Base-by-base conservation (phyloP, 2,329 filamentous ascomycete genomes). In the Myriosclerotinia curreyana region DNA sequence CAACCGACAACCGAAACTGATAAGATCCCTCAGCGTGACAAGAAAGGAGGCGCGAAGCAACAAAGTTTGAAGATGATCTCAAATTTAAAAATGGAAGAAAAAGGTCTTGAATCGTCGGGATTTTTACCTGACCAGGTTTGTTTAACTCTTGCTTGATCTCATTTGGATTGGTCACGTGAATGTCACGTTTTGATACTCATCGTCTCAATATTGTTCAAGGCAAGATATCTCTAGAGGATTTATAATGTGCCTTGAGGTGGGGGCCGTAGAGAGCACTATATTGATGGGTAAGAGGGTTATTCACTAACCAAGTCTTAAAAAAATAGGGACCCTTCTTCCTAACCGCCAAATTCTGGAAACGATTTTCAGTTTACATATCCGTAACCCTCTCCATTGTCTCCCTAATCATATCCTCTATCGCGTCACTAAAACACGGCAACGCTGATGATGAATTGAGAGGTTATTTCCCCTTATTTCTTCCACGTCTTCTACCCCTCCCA, bases 291-390 rank as follows among this genome's bases (percentile, higher is more conserved):
- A 40, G 2, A 0, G n/a, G 1, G 20, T 8, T 38, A 0, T 9
- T 5, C 2, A 11, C 42, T 59, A 36, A 59, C n/a, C 8, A 31
- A 36, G 0, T 7, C n/a, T 5, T 2, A 31, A 20, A 38, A 6
- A 64, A 31, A 31, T 22, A 70, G 65, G 55, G 55, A 54, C 64
- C n/a, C 5, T 68, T 64, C n/a, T 69, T 66, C 46, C 17, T 66
- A 6, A 71, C 69, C 6, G 68, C 67, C 3, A 62, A 31, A 46
- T 71, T 72, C 65, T 71, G 69, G 69, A 72, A 72, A 66, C 70
- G 70, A 8, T 66, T 71, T 64, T 67, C 67, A 0, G 71, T 72
- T 31, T 53, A 66, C 22, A 25, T 65, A 0, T 69, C 71, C 22
- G 67, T 72, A 1, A 22, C 59, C 1, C 60, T 72, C 5, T 72